These are phyloP conservation scores for Adansonia grandidieri DNA, from an alignment of 441 rosid genomes.

Conservation along the genomic window DNA sequence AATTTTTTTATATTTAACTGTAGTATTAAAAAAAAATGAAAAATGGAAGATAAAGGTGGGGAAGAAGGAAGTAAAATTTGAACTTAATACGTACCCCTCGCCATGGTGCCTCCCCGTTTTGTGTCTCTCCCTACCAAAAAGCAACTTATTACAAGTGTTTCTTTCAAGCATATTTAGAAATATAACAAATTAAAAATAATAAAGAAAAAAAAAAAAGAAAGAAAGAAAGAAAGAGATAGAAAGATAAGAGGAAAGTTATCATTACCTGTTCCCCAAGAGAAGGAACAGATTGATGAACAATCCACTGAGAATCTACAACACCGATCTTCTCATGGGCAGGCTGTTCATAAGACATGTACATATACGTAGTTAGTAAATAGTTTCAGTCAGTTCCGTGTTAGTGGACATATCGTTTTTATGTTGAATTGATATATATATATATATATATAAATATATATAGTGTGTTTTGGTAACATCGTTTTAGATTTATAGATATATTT, in stretches of 20 bases:
- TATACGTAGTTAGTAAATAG: background rate
- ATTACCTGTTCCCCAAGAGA: constrained; percentile 90
- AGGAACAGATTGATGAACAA: constrained; percentile 89
- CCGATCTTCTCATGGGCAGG: constrained; percentile 99
- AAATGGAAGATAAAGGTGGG: background rate
- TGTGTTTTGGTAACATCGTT: too few relatives aligned
- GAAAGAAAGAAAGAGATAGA: background rate
- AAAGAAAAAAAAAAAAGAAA: background rate
- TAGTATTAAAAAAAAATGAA: background rate
- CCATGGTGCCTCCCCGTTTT: constrained; percentile 73
- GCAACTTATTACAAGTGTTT: constrained; percentile 20
- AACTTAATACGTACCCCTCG: constrained; percentile 64
- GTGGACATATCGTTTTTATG: too few relatives aligned
- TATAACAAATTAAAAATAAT: background rate
- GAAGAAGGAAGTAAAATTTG: background rate
- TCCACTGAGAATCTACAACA: constrained; percentile 97
- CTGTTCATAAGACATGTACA: constrained; percentile 44
- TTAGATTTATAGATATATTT: too few relatives aligned
- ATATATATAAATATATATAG: too few relatives aligned
- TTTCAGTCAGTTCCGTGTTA: too few relatives aligned
- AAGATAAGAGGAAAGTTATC: background rate
- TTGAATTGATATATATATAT: too few relatives aligned
- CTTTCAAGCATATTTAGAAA: background rate
- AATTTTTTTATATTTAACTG: too few relatives aligned
- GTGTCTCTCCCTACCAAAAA: constrained; percentile 65